Conservation (phyloP, 2,329 filamentous ascomycete species). For the Ophiostoma novo-ulmi region DNA sequence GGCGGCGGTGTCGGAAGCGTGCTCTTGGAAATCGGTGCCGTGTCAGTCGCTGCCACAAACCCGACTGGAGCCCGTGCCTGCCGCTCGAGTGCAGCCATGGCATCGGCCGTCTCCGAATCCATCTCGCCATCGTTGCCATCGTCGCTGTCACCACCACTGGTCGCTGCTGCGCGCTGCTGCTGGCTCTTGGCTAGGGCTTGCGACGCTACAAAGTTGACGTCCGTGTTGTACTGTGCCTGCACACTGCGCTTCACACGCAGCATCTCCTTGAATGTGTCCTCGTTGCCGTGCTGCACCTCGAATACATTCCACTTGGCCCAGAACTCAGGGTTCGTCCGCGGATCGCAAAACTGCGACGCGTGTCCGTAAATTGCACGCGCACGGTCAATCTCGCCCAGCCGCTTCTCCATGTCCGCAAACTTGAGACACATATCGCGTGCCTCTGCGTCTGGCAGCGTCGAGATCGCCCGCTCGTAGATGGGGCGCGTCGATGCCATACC, state of each 20-base stretch:
- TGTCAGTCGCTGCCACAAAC: constrained; percentile 82
- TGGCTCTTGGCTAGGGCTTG: constrained; percentile 84
- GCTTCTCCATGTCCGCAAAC: constrained; percentile 66
- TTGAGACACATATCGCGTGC: constrained; percentile 98
- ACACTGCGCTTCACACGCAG: constrained; percentile 94
- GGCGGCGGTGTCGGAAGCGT: constrained; percentile 35
- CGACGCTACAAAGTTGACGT: constrained; percentile 96
- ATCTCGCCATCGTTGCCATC: constrained; percentile 40
- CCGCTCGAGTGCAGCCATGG: constrained; percentile 83
- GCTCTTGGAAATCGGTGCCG: constrained; percentile 41
- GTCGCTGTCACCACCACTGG: constrained; percentile 37
- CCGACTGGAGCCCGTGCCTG: constrained; percentile 84
- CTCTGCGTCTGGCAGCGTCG: constrained; percentile 85
- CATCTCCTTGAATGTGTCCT: constrained; percentile 99
- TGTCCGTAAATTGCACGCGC: constrained; percentile 94
- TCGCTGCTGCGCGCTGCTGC: constrained; percentile 39
- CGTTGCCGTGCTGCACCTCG: constrained; percentile 96
- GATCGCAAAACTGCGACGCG: constrained; percentile 95
- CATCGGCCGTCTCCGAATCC: constrained; percentile 55
- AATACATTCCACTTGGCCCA: constrained; percentile 98
- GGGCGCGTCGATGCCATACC: constrained; percentile 88
- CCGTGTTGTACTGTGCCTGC: constrained; percentile 96
- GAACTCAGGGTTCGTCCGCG: constrained; percentile 80
- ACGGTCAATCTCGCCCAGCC: constrained; percentile 67
- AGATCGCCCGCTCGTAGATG: constrained; percentile 94